Evolutionary conservation across 2,329 filamentous ascomycete species (phyloP).

Genomic region (Colletotrichum cuscutae): DNA sequence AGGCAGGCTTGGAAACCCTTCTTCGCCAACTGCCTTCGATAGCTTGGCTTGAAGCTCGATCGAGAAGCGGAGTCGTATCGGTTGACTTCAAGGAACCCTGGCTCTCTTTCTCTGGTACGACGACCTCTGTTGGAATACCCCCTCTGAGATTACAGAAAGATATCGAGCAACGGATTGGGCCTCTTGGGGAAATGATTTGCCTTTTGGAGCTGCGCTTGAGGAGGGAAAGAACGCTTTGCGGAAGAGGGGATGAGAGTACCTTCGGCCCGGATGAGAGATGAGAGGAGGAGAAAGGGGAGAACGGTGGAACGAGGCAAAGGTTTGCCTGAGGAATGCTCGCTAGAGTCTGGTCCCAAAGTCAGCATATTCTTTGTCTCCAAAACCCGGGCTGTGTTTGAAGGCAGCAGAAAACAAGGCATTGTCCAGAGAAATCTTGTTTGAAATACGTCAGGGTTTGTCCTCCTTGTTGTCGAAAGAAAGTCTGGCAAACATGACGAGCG

Average conservation of each 20-base stretch:
- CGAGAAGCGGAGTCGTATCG: background rate
- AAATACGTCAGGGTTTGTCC: background rate
- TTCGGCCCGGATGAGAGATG: background rate
- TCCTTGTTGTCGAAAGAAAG: background rate
- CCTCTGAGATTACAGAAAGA: background rate
- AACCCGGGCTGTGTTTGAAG: no score
- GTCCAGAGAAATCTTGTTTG: background rate
- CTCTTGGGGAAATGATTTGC: background rate
- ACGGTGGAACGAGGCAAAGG: background rate
- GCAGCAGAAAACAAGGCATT: background rate
- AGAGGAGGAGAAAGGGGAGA: background rate
- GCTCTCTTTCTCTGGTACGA: background rate
- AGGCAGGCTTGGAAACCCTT: slow-evolving; percentile 4
- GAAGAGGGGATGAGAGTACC: background rate
- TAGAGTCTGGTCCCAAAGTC: background rate
- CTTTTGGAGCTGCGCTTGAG: background rate
- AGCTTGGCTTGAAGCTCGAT: background rate
- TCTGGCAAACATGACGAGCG: background rate
- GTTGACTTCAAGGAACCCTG: background rate
- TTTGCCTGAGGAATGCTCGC: background rate
- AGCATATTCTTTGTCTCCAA: background rate
- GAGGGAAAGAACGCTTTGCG: background rate
- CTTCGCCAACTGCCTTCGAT: background rate
- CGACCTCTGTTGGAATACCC: background rate
- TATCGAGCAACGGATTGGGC: background rate